phyloP scores from a whole-genome alignment of 2,329 filamentous ascomycete species.

The Colletotrichum endophyticum region DNA sequence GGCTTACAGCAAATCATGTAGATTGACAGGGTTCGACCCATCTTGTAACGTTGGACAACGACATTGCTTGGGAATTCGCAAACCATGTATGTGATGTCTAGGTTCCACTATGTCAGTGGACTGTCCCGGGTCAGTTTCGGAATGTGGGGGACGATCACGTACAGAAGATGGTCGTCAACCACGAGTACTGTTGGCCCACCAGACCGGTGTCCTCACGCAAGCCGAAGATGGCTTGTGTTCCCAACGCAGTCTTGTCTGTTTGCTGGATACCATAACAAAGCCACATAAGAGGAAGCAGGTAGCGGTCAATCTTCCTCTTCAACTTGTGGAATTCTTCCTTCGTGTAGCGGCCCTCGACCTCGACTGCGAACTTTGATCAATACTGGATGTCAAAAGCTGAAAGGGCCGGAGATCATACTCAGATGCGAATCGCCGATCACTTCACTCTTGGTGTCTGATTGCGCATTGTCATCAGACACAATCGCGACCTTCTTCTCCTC shows the following conservation, averaged over 20 bases:
- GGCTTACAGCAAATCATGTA: slow-evolving; percentile 24
- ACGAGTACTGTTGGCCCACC: slow-evolving; percentile 27
- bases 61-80: slow-evolving; percentile 36
- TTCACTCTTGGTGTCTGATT: slow-evolving; percentile 9
- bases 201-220: slow-evolving; percentile 32
- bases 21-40: slow-evolving; percentile 11
- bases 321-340: slow-evolving; percentile 42
- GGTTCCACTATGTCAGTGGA: background rate
- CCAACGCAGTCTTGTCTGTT: slow-evolving; percentile 48
- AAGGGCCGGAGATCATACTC: background rate
- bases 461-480: background rate
- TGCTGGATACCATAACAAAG: slow-evolving; percentile 54
- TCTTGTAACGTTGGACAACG: slow-evolving; percentile 35
- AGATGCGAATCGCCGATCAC: background rate
- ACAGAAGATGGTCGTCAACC: slow-evolving; percentile 39
- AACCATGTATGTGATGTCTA: slow-evolving; percentile 32
- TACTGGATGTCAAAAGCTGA: background rate
- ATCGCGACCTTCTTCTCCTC: slow-evolving; percentile 2
- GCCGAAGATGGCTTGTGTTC: slow-evolving; percentile 43
- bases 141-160: background rate
- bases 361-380: background rate
- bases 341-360: slow-evolving; percentile 30
- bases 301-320: slow-evolving; percentile 47
- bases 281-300: slow-evolving; percentile 52
- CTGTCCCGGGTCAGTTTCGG: no score